These are phyloP conservation scores for Geosmithia morbida DNA, from an alignment of 2,329 filamentous ascomycete species.

Conservation along the genomic window DNA sequence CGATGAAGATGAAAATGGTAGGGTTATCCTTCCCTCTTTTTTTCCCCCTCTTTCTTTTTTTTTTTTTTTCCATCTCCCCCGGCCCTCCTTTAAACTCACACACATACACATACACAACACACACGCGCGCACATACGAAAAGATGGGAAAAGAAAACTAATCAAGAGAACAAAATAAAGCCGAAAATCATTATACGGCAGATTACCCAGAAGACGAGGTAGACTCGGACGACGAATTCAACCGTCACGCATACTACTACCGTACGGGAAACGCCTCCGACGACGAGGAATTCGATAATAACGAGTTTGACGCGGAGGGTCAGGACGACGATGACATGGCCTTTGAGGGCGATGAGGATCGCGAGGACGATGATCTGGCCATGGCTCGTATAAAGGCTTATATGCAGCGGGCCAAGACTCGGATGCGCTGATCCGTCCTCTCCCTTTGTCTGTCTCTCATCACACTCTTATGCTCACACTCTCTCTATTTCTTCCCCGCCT, in stretches of 20 bases:
- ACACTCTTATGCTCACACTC: no score
- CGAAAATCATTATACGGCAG: constrained; percentile 65
- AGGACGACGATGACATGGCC: constrained; percentile 21
- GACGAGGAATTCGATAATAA: constrained; percentile 36
- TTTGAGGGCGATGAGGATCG: constrained; percentile 15
- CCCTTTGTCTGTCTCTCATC: background rate
- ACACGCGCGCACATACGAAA: background rate
- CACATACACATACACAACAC: background rate
- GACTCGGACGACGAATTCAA: constrained; percentile 46
- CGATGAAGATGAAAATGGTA: constrained; percentile 53
- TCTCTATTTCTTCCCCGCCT: no score
- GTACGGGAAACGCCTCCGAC: constrained; percentile 37
- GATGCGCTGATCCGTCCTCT: background rate
- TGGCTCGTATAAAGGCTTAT: constrained; percentile 20
- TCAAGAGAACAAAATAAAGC: constrained; percentile 24
- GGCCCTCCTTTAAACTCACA: background rate
- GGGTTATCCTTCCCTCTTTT: constrained; percentile 5
- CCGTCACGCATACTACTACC: constrained; percentile 38
- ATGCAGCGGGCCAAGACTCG: constrained; percentile 10
- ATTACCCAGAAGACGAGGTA: constrained; percentile 70
- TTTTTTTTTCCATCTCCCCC: background rate
- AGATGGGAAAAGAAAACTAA: no score
- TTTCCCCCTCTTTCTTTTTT: background rate
- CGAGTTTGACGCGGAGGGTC: constrained; percentile 14
- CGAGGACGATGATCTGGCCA: constrained; percentile 5